These are phyloP conservation scores for Kodamaea kakaduensis DNA, from an alignment of 805 yeast genomes.

Conservation along the genomic window DNA sequence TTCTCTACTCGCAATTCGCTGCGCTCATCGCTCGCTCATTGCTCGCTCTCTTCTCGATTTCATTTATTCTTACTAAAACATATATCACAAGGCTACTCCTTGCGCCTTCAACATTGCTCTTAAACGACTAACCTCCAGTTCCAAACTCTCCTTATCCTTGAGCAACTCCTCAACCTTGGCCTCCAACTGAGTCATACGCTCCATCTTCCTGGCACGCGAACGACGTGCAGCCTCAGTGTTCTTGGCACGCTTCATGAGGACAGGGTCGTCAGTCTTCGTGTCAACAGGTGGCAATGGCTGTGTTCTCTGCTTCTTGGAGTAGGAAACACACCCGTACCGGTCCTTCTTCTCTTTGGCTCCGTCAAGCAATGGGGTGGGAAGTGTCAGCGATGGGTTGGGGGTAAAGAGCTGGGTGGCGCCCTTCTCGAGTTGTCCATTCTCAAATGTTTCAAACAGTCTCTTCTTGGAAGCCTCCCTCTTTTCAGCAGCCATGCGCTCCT, in stretches of 20 bases:
- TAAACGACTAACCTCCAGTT: constrained; percentile 60
- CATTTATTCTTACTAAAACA: not conserved
- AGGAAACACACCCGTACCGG: constrained; percentile 69
- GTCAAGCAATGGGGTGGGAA: constrained; percentile 33
- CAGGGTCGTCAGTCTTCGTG: constrained; percentile 57
- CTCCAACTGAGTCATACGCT: constrained; percentile 81
- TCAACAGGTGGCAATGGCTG: constrained; percentile 70
- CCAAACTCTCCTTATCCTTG: constrained; percentile 54
- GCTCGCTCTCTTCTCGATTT: constrained; percentile 2
- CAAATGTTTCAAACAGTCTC: constrained; percentile 8
- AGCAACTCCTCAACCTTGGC: constrained; percentile 64
- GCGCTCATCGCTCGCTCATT: too few relatives aligned
- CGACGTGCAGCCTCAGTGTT: constrained; percentile 98
- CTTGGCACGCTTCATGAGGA: constrained; percentile 83
- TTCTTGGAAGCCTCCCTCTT: constrained; percentile 14
- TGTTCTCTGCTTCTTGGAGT: constrained; percentile 72
- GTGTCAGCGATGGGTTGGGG: constrained; percentile 28
- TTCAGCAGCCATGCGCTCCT: constrained; percentile 14
- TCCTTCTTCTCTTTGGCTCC: constrained; percentile 43
- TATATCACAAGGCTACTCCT: constrained; percentile 3
- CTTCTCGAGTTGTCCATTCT: not conserved
- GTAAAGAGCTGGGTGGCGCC: constrained; percentile 21
- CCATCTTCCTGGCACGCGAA: constrained; percentile 89
- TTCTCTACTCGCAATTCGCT: too few relatives aligned
- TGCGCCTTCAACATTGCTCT: constrained; percentile 39